A percentile compares a stretch with the other conserved stretches of the same genome.
These are phyloP conservation scores for Incumbomyces delicatus DNA, from an alignment of 2,329 filamentous ascomycete species.

Conservation along the genomic window DNA sequence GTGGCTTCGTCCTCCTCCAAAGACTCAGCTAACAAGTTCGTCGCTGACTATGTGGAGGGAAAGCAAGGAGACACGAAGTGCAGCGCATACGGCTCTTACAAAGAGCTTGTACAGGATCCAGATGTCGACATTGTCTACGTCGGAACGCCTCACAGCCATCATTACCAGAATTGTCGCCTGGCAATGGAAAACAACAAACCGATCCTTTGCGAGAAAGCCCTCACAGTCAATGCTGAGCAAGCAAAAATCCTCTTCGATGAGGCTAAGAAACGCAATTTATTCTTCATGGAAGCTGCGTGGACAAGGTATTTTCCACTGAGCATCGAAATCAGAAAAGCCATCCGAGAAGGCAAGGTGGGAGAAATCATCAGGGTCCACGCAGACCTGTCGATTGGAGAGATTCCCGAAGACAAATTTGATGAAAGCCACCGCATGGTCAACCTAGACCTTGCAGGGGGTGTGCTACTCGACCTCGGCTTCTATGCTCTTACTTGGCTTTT, in stretches of 20 bases:
- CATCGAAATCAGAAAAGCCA: conserved; percentile 58
- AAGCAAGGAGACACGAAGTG: conserved; percentile 39
- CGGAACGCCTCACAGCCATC: conserved; percentile 82
- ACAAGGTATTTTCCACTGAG: conserved; percentile 80
- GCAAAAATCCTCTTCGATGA: conserved; percentile 60
- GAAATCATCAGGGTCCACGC: conserved; percentile 47
- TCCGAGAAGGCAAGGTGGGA: conserved; percentile 45
- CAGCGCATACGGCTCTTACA: conserved; percentile 69
- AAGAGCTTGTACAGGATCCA: conserved; percentile 67
- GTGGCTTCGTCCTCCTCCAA: conserved; percentile 69
- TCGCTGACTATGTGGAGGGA: conserved; percentile 61
- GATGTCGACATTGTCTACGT: conserved; percentile 81
- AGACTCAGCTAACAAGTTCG: conserved; percentile 60
- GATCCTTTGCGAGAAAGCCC: conserved; percentile 82
- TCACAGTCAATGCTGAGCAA: conserved; percentile 75
- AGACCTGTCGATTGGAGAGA: conserved; percentile 31
- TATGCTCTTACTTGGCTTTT: conserved; percentile 89
- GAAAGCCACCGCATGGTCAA: conserved; percentile 66
- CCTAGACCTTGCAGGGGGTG: conserved; percentile 69
- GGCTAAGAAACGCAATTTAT: conserved; percentile 62
- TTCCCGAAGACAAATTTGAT: conserved; percentile 8
- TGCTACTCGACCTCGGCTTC: conserved; percentile 73
- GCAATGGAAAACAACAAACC: conserved; percentile 74
- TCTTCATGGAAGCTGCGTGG: conserved; percentile 85
- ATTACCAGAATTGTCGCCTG: conserved; percentile 86